Evolutionary conservation across 345 rosid species (phyloP), one percentile per base, ranked within the genome.

Genomic region (Boechera stricta): DNA sequence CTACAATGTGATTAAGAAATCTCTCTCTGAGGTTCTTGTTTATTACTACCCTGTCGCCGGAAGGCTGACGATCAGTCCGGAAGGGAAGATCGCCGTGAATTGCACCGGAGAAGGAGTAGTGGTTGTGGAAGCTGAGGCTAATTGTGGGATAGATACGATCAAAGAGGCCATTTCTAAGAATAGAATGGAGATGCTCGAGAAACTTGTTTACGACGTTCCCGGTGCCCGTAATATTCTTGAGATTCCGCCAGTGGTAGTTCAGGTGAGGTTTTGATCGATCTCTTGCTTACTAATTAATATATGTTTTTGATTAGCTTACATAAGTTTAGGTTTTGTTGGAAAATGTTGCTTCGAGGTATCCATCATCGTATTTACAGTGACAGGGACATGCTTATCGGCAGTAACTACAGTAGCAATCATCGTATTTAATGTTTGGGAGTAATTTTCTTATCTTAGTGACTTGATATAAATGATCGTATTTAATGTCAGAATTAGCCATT

Each of bases 81-180:
- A 87, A 58, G 91, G 91, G 64, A 90, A 90, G 86, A 86, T 86
- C 57, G 87, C 85, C 12, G 87, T 90, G 57, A 82, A 90, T 64
- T 90, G 98, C 84, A 87, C 86, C 0, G 91, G 87, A 16, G 91
- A 90, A 13, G 98, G 96, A 42, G 94, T 87, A 48, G 84, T 90
- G 39, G 79, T 93, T 16, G 91, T 93, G 13, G 96, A 88, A 75
- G 94, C 93, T 75, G 91, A 89, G 65, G 85, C 96, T 3, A 73
- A 82, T 45, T 87, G 84, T 62, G 65, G 64, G 0, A 62, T 93
- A 2, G 79, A 77, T 8, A 86, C 80, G 15, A 73, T 90, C 0
- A 55, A 45, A 65, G 87, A 86, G n/a, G 94, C 90, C 74, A 80
- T 79, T 24, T 75, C 91, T n/a, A 85, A 88, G 77, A 87, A 87